phyloP scores from a whole-genome alignment of 1,139 yeast species.

The Lodderomyces parapsilosis region DNA sequence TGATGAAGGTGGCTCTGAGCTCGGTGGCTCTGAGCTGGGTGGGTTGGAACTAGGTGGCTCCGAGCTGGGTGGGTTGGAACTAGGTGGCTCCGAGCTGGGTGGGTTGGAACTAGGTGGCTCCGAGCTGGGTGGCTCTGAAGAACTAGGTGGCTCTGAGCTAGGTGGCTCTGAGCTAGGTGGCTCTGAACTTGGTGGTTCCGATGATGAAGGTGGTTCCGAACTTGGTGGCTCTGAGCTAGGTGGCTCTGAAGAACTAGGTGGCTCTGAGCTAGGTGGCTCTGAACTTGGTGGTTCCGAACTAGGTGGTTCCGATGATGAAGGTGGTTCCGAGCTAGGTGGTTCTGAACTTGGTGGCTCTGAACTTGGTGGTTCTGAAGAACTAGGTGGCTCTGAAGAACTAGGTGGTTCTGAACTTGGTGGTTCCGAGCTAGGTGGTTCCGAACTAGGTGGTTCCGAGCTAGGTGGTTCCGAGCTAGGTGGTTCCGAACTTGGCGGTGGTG shows the following conservation, averaged over 20 bases:
- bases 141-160: not conserved
- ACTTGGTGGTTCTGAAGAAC: not conserved
- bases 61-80: not conserved
- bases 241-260: not conserved
- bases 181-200: not conserved
- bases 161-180: not conserved
- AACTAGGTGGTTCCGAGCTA: not conserved
- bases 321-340: not conserved
- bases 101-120: constrained; percentile 1
- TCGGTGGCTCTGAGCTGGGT: not conserved
- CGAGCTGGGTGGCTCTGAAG: not conserved
- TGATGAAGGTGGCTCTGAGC: not conserved
- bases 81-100: not conserved
- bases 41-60: not conserved
- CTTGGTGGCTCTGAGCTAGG: not conserved
- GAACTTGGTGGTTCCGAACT: not conserved
- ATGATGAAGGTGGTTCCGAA: no score
- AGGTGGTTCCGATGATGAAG: not conserved
- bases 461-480: not conserved
- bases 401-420: not conserved
- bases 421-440: not conserved
- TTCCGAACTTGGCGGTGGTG: not conserved
- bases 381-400: not conserved
- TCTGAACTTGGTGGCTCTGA: not conserved
- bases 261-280: not conserved